Evolutionary conservation across 805 yeast genomes (phyloP).

Genomic region (Starmerella roubikii): DNA sequence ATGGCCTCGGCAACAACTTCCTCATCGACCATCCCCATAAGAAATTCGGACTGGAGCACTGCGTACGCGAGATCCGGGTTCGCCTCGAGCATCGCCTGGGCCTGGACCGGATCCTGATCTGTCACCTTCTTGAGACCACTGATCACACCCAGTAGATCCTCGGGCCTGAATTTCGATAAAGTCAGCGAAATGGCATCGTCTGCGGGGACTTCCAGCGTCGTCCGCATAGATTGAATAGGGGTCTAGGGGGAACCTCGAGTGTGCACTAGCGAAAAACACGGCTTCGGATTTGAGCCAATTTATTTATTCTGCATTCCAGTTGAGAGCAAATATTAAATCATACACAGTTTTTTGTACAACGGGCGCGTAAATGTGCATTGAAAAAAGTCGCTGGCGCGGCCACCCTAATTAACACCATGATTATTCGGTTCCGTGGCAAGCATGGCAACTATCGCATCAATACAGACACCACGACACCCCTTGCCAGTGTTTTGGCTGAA

Average conservation of each 20-base stretch:
- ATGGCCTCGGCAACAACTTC: conserved; percentile 19
- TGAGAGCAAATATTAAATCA: background rate
- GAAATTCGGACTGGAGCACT: conserved; percentile 52
- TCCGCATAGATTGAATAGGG: too few species aligned
- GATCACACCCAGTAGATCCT: conserved; percentile 37
- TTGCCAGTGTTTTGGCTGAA: conserved; percentile 32
- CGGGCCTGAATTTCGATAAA: conserved; percentile 37
- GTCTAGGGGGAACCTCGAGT: too few species aligned
- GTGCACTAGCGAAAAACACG: too few species aligned
- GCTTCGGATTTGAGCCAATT: too few species aligned
- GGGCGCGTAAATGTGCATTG: too few species aligned
- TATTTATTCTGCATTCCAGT: too few species aligned
- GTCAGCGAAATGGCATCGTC: conserved; percentile 35
- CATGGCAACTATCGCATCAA: conserved; percentile 68
- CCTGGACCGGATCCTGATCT: conserved; percentile 42
- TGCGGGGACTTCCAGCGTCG: conserved; percentile 13
- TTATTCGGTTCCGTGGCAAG: conserved; percentile 68
- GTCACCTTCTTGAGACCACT: conserved; percentile 48
- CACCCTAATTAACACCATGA: conserved; percentile 25
- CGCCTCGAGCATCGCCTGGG: conserved; percentile 45
- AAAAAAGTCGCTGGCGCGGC: background rate
- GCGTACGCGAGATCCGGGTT: conserved; percentile 70
- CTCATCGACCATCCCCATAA: conserved; percentile 27
- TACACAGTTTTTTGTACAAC: too few species aligned
- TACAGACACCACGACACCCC: conserved; percentile 34